A percentile compares a stretch with the other conserved stretches of the same genome.
phyloP scores from a whole-genome alignment of 768 basidiomycete genomes.

The Pseudohyphozyma bogoriensis region DNA sequence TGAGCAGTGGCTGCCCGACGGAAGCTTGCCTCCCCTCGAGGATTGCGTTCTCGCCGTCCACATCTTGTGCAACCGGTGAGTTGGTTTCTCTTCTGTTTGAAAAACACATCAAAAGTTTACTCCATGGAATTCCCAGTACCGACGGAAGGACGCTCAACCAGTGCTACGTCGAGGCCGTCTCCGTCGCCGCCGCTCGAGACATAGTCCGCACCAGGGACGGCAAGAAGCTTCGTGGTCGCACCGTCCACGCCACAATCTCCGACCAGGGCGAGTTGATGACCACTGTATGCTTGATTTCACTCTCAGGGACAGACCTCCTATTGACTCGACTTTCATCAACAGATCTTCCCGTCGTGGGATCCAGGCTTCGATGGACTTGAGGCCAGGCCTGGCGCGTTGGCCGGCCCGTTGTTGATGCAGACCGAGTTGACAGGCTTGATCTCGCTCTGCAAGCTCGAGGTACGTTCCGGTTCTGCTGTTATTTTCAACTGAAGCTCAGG shows the following conservation, averaged over 20 bases:
- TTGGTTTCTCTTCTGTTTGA: too few species aligned
- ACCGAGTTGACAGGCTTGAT: conserved; percentile 20
- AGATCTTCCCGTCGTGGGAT: conserved; percentile 23
- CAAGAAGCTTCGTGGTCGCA: neutral
- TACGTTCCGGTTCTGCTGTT: neutral
- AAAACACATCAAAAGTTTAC: neutral
- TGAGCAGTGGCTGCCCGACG: conserved; percentile 19
- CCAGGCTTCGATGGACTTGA: conserved; percentile 12
- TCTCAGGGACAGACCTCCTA: neutral
- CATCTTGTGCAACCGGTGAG: conserved; percentile 27
- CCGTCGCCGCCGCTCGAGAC: conserved; percentile 1
- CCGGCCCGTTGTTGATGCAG: conserved; percentile 13
- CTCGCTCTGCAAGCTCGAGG: conserved; percentile 18
- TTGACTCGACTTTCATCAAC: neutral
- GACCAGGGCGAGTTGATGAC: conserved; percentile 11
- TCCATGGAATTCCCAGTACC: neutral
- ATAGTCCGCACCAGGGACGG: conserved; percentile 22
- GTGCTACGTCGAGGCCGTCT: conserved; percentile 21
- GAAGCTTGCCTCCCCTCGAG: conserved; percentile 5
- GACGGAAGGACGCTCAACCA: conserved; percentile 26
- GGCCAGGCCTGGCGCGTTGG: neutral
- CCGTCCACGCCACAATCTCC: conserved; percentile 16
- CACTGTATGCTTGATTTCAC: conserved; percentile 3
- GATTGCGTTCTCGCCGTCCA: conserved; percentile 21
- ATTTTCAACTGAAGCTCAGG: neutral